These are phyloP conservation scores for Aspergillus fructus DNA, from an alignment of 2,329 filamentous ascomycete genomes.

Conservation along the genomic window DNA sequence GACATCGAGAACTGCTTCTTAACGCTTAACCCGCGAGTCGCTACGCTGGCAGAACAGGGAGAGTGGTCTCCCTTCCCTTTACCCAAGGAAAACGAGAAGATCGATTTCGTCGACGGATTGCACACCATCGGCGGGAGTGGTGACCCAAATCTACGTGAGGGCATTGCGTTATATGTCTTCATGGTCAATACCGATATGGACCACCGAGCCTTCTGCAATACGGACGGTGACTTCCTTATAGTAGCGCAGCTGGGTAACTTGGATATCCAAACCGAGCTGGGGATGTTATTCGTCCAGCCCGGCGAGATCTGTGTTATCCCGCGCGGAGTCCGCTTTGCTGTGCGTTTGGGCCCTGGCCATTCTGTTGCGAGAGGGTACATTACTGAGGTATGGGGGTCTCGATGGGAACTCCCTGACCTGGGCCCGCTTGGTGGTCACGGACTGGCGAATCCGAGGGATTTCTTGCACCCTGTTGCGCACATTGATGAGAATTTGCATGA, in stretches of 20 bases:
- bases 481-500: conserved; percentile 54
- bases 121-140: conserved; percentile 55
- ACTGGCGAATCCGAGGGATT: conserved; percentile 63
- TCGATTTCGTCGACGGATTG: conserved; percentile 56
- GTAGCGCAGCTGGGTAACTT: conserved; percentile 61
- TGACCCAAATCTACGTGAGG: conserved; percentile 52
- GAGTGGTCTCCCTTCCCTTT: conserved; percentile 57
- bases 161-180: conserved; percentile 54
- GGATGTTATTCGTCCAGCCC: conserved; percentile 58
- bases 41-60: conserved; percentile 53
- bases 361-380: conserved; percentile 59
- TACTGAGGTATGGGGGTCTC: conserved; percentile 61
- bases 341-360: conserved; percentile 55
- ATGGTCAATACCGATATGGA: conserved; percentile 57
- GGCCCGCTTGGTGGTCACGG: conserved; percentile 65
- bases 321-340: conserved; percentile 58
- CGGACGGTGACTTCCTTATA: conserved; percentile 64
- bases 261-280: conserved; percentile 65
- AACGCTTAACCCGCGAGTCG: conserved; percentile 50
- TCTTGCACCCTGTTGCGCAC: conserved; percentile 58
- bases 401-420: conserved; percentile 63
- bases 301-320: conserved; percentile 64
- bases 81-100: conserved; percentile 43
- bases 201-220: conserved; percentile 54
- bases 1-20: conserved; percentile 29